A percentile compares a stretch with the other conserved stretches of the same genome.
These are phyloP conservation scores for Lichina pygmaea DNA, from an alignment of 495 filamentous ascomycete genomes.

Conservation along the genomic window DNA sequence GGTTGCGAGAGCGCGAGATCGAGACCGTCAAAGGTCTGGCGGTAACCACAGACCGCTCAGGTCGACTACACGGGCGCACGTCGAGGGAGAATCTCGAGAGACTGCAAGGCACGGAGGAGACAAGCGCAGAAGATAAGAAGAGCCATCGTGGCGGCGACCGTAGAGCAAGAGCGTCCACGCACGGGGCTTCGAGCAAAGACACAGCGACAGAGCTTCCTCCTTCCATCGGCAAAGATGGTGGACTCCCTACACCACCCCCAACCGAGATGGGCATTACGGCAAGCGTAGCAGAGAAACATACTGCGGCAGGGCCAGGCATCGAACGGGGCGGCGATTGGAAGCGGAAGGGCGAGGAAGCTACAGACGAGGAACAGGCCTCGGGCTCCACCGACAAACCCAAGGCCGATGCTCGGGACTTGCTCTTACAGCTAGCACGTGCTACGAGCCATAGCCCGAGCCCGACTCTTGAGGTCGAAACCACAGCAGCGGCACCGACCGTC, in stretches of 20 bases:
- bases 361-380: not conserved
- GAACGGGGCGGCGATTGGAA: no score
- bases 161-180: not conserved
- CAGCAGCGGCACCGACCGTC: not conserved
- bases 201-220: not conserved
- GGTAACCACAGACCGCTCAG: slow-evolving; percentile 28
- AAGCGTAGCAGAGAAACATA: not conserved
- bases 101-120: slow-evolving; percentile 4
- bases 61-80: slow-evolving; percentile 26
- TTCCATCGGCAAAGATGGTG: slow-evolving; percentile 1
- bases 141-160: not conserved
- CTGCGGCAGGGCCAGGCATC: no score
- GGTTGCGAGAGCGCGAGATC: slow-evolving; percentile 28
- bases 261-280: not conserved
- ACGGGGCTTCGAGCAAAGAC: not conserved
- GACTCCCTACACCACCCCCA: not conserved
- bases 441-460: not conserved
- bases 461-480: not conserved
- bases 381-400: not conserved
- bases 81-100: slow-evolving; percentile 16
- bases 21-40: slow-evolving; percentile 27
- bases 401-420: not conserved
- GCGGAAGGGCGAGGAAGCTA: no score
- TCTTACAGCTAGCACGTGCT: not conserved
- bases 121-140: not conserved